Conservation (phyloP, 1,284 basidiomycete genomes). For the Boletus smithii region DNA sequence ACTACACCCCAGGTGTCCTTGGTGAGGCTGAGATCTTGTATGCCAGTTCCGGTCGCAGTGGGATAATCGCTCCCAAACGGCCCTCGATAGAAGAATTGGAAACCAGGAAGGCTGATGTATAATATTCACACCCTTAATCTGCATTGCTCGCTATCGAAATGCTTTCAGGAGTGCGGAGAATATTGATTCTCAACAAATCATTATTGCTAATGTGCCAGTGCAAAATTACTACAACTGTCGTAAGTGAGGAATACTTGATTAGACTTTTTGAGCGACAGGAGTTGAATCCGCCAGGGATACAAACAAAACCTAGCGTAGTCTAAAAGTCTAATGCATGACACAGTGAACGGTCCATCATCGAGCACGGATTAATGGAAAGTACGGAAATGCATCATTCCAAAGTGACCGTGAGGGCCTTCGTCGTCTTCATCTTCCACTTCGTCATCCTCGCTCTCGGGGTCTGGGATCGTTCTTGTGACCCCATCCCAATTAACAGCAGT, state of each 20-base stretch:
- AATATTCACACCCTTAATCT: slow-evolving; percentile 31
- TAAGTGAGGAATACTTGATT: background rate
- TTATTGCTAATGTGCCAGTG: background rate
- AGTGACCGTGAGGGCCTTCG: background rate
- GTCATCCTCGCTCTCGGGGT: slow-evolving; percentile 2
- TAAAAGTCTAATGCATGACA: background rate
- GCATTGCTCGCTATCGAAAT: slow-evolving; percentile 19
- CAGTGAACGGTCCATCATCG: too few relatives aligned
- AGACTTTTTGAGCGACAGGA: too few relatives aligned
- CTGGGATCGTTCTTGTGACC: slow-evolving; percentile 2
- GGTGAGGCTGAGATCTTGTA: slow-evolving; percentile 65
- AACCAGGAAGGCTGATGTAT: slow-evolving; percentile 26
- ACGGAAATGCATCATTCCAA: background rate
- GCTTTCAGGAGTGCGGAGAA: background rate
- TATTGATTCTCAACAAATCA: background rate
- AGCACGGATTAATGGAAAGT: background rate
- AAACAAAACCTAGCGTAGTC: background rate
- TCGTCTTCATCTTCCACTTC: slow-evolving; percentile 8
- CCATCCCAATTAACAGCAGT: slow-evolving; percentile 23
- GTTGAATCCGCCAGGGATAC: too few relatives aligned
- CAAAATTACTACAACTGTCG: background rate
- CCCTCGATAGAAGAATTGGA: slow-evolving; percentile 23
- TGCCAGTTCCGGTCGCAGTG: slow-evolving; percentile 55
- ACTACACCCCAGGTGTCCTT: slow-evolving; percentile 53
- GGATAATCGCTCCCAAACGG: slow-evolving; percentile 30